Evolutionary conservation across 495 filamentous ascomycete genomes (phyloP), one percentile per base, ranked within the genome.

Genomic region (Tuber magnatum): DNA sequence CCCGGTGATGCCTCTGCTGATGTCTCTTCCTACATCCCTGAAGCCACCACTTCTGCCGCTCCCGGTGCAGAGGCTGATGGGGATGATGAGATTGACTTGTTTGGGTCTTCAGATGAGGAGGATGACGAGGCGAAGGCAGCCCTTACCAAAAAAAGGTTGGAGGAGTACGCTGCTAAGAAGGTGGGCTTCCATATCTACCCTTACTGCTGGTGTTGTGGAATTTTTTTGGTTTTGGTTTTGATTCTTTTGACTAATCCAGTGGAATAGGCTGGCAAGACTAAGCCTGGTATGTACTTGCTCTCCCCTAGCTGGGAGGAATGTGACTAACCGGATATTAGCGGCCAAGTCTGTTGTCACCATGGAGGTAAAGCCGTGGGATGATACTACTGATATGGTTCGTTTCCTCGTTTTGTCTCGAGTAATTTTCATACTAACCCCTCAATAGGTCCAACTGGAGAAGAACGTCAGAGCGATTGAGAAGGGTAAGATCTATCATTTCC

Each of bases 351-450:
- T 97, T 72, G 94, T 98, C 81, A 98, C 93, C 68, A 79, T 99
- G 76, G 94, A 97, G 81, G 93, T 99, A 75, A 99, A 99, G 89
- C 96, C 95, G 76, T 99, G 95, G 95, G 95, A 96, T 97, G 91
- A 81, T 72, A 68, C 73, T 71, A 72, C 69, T 56, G 43, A 72
- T 75, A 82, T 80, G 75, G 80, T 80, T 70, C 71, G 77, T 69
- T n/a, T 48, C 41, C 24, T 4, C 14, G 28, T 39, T 71, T 32
- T 40, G 5, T 6, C 38, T 38, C 68, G 22, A 14, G 61, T 12
- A 40, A 16, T 70, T 35, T 44, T 0, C 28, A 14, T 78, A 74
- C 84, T 86, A 81, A 87, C 77, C 24, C 46, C 8, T 10, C 68
- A 39, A 41, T 68, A 77, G 92, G 93, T 97, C 87, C 93, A 90